Percentiles rank a stretch among this genome's conserved stretches.
Evolutionary conservation across 2,329 filamentous ascomycete genomes (phyloP).

Genomic region (Fusarium subglutinans): DNA sequence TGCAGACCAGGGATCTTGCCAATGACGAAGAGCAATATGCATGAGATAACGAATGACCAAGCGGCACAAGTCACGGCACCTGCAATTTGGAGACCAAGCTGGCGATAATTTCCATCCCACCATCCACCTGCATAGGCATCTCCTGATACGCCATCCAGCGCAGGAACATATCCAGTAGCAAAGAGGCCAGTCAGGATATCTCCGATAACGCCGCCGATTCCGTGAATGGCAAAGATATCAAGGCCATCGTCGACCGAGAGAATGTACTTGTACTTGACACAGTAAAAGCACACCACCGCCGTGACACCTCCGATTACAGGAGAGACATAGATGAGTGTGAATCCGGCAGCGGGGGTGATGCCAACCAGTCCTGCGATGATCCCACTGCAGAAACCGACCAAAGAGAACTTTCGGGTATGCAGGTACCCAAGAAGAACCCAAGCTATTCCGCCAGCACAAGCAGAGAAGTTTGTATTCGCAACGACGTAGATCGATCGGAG

Average conservation of each 20-base stretch:
- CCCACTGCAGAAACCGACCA: slow-evolving; percentile 54
- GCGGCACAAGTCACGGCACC: slow-evolving; percentile 64
- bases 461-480: slow-evolving; percentile 68
- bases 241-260: slow-evolving; percentile 66
- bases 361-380: slow-evolving; percentile 66
- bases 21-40: slow-evolving; percentile 62
- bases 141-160: slow-evolving; percentile 60
- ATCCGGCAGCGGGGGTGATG: slow-evolving; percentile 67
- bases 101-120: slow-evolving; percentile 62
- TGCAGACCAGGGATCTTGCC: slow-evolving; percentile 67
- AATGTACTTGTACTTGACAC: slow-evolving; percentile 60
- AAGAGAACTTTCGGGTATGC: slow-evolving; percentile 47
- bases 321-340: slow-evolving; percentile 60
- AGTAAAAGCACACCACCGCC: slow-evolving; percentile 56
- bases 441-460: slow-evolving; percentile 61
- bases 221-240: slow-evolving; percentile 69
- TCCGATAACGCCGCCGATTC: slow-evolving; percentile 66
- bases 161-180: slow-evolving; percentile 58
- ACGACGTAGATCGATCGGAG: slow-evolving; percentile 64
- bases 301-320: slow-evolving; percentile 63
- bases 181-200: slow-evolving; percentile 67
- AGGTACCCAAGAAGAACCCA: slow-evolving; percentile 65
- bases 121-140: slow-evolving; percentile 57
- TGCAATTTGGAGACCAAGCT: slow-evolving; percentile 66
- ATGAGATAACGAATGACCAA: slow-evolving; percentile 64